phyloP scores from a whole-genome alignment of 371 early-diverging fungal genomes.

The Mortierella sp. region DNA sequence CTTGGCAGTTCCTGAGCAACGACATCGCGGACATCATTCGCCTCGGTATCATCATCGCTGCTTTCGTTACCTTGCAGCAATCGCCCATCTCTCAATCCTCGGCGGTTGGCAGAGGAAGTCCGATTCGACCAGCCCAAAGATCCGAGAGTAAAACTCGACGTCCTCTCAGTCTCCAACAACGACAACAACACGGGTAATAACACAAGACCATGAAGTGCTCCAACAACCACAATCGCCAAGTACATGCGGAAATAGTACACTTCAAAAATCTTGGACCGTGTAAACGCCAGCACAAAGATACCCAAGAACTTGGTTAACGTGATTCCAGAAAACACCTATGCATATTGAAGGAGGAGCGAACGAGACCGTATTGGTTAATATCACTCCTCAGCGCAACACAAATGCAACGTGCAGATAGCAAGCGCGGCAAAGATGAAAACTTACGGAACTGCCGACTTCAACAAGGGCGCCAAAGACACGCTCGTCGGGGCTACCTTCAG shows the following conservation, averaged over 20 bases:
- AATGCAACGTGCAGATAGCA: neutral
- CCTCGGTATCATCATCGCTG: conserved; percentile 41
- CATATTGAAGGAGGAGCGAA: neutral
- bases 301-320: conserved; percentile 85
- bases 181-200: conserved; percentile 77
- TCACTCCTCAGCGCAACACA: neutral
- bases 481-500: conserved; percentile 66
- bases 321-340: conserved; percentile 81
- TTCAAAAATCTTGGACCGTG: conserved; percentile 82
- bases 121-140: conserved; percentile 40
- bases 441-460: conserved; percentile 81
- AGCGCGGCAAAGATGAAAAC: neutral
- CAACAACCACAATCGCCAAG: conserved; percentile 76
- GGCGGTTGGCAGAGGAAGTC: conserved; percentile 22
- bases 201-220: conserved; percentile 80
- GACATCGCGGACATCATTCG: conserved; percentile 26
- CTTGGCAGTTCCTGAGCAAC: conserved; percentile 48
- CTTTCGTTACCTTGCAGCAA: conserved; percentile 44
- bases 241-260: conserved; percentile 88
- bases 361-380: neutral
- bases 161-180: conserved; percentile 57
- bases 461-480: conserved; percentile 64
- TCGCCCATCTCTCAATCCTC: conserved; percentile 43
- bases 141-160: conserved; percentile 32
- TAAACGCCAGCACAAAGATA: conserved; percentile 80